phyloP scores from a whole-genome alignment of 371 early-diverging fungal genomes.

The Actinomortierella ambigua region DNA sequence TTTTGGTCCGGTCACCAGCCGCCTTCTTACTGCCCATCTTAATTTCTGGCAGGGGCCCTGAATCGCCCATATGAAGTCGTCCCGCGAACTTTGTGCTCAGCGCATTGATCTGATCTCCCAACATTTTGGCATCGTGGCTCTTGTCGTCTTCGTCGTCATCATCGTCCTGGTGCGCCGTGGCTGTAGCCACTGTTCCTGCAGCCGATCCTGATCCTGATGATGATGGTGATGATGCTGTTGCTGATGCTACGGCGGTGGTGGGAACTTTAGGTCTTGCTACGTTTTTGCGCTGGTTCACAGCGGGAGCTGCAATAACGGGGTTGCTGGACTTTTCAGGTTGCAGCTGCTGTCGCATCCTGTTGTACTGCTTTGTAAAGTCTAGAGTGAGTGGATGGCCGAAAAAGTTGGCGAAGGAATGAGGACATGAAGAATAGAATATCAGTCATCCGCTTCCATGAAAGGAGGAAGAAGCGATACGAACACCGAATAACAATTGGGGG shows the following conservation, averaged over 20 bases:
- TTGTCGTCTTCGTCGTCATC: conserved; percentile 51
- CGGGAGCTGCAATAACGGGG: conserved; percentile 47
- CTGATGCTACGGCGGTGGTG: conserved; percentile 8
- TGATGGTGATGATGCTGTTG: conserved; percentile 24
- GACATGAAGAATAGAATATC: too few species aligned
- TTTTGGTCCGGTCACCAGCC: conserved; percentile 66
- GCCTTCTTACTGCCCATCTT: conserved; percentile 80
- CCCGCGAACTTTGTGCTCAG: conserved; percentile 37
- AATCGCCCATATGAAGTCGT: conserved; percentile 40
- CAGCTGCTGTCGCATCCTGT: conserved; percentile 73
- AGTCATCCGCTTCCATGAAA: background rate
- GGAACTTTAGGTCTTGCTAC: conserved; percentile 17
- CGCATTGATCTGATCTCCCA: conserved; percentile 30
- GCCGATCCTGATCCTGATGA: conserved; percentile 10
- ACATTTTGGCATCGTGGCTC: conserved; percentile 19
- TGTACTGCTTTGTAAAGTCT: conserved; percentile 95
- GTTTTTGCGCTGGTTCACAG: conserved; percentile 38
- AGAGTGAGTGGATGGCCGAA: background rate
- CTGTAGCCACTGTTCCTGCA: conserved; percentile 7
- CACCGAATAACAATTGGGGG: background rate
- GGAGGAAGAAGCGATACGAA: conserved; percentile 2
- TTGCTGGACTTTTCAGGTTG: conserved; percentile 34
- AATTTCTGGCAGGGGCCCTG: conserved; percentile 55
- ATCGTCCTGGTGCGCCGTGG: conserved; percentile 48
- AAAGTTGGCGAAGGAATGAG: too few species aligned